Evolutionary conservation across 1,139 yeast species (phyloP), one percentile per base, ranked within the genome.

Genomic region (Pichia norvegensis): DNA sequence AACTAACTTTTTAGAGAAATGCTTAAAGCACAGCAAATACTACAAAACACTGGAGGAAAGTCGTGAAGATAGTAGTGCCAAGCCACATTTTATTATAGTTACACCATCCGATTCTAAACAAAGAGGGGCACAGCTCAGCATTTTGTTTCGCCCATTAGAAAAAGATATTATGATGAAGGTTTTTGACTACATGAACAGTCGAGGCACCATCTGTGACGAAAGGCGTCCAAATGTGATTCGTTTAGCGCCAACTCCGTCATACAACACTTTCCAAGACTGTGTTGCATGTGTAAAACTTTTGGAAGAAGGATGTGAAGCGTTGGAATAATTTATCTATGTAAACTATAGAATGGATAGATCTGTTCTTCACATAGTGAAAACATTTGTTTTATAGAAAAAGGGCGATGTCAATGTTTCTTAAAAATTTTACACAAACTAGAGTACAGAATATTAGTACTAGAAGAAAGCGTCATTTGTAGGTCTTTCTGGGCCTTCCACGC

Each of bases 151-250:
- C 49, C 85, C 85, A 0, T 70, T 70, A 55, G 52, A 58, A 14
- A 46, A 60, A 10, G 75, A 78, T 40, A 65, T 77, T 7, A 88
- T 88, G 97, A 82, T 77, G 47, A 60, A 62, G 33, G 81, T 86
- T 4, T 73, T 75, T 53, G 54, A 59, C 1, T 67, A 69, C 47
- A 61, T 88, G 50, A 73, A 69, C 49, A 67, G 70, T 35, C 53
- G 64, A 2, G 96, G 88, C 2, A 76, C 86, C 2, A 76, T 88
- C 38, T 85, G 87, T 48, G 97, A 90, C 61, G 96, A 88, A 59
- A 74, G 97, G 60, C 74, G 86, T 60, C 97, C 97, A 1, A 81
- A 81, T 60, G 97, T 88, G 9, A 79, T 90, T 38, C 70, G 97
- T 48, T 62, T 88, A 29, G 92, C 95, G 0, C 96, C 97, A 5